Percentiles rank a stretch among this genome's conserved stretches.
Evolutionary conservation across 1,139 yeast species (phyloP).

Genomic region (Geotrichum restrictum): DNA sequence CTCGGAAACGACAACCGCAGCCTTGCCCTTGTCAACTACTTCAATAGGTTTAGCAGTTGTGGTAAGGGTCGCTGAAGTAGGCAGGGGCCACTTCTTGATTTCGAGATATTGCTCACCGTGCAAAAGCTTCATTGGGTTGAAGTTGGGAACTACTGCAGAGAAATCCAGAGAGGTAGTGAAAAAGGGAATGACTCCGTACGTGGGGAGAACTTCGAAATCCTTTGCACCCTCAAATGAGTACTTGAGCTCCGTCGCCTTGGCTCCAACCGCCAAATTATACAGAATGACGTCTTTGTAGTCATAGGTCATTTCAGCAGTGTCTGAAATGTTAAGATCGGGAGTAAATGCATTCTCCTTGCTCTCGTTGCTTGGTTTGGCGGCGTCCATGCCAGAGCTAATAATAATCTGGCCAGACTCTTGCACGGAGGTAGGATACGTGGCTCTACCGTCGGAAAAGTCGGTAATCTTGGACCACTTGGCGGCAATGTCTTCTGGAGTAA

Average conservation of each 20-base stretch:
- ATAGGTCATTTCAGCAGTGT: constrained; percentile 46
- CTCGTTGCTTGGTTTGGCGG: constrained; percentile 36
- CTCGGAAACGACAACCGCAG: constrained; percentile 76
- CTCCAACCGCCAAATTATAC: constrained; percentile 89
- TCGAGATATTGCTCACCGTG: constrained; percentile 96
- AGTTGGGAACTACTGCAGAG: constrained; percentile 63
- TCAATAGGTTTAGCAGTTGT: constrained; percentile 68
- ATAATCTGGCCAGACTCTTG: constrained; percentile 79
- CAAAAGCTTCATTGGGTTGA: constrained; percentile 76
- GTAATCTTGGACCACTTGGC: constrained; percentile 63
- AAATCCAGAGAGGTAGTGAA: constrained; percentile 55
- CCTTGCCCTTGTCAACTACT: constrained; percentile 81
- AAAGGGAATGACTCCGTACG: constrained; percentile 84
- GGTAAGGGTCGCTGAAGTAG: constrained; percentile 54
- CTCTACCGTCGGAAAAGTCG: constrained; percentile 56
- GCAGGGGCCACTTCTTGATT: constrained; percentile 73
- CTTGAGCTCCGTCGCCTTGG: constrained; percentile 69
- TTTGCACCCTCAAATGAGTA: constrained; percentile 74
- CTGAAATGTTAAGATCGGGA: constrained; percentile 21
- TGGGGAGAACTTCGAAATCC: constrained; percentile 85
- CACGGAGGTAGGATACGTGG: constrained; percentile 59
- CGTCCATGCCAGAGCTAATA: constrained; percentile 58
- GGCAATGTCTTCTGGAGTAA: constrained; percentile 66
- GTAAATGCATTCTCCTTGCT: constrained; percentile 8
- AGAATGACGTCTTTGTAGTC: constrained; percentile 71